Conservation (phyloP, 192 early-diverging fungal genomes). For the Coemansia sp. region DNA sequence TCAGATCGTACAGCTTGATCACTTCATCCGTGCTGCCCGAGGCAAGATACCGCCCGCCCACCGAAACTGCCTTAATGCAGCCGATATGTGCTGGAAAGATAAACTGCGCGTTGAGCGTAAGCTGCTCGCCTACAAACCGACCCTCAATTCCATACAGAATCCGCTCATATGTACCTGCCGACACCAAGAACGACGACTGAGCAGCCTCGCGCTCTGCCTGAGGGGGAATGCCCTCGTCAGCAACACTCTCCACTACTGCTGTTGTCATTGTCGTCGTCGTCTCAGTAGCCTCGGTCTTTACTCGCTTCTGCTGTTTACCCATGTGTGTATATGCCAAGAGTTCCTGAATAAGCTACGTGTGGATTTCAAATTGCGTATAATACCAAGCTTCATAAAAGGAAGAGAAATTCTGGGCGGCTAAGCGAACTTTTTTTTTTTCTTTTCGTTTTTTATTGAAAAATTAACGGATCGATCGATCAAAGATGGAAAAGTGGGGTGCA, state of each 20-base stretch:
- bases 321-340: conserved; percentile 1
- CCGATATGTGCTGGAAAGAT: conserved; percentile 95
- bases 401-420: no score
- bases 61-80: conserved; percentile 86
- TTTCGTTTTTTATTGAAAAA: background rate
- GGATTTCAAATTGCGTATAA: background rate
- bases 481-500: background rate
- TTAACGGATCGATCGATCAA: background rate
- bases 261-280: background rate
- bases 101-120: conserved; percentile 70
- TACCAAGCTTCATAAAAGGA: background rate
- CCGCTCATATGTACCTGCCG: conserved; percentile 92
- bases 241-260: conserved; percentile 1
- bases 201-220: conserved; percentile 22
- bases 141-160: conserved; percentile 93
- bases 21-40: conserved; percentile 97
- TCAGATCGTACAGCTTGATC: conserved; percentile 91
- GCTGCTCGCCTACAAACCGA: conserved; percentile 26
- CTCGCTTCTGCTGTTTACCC: conserved; percentile 23
- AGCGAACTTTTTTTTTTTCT: background rate
- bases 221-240: conserved; percentile 13
- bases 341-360: background rate
- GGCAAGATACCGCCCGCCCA: conserved; percentile 79
- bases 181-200: conserved; percentile 38
- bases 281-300: conserved; percentile 2